A percentile compares a stretch with the other conserved stretches of the same genome.
Evolutionary conservation across 2,329 filamentous ascomycete species (phyloP).

Genomic region (Shiraia bambusicola): DNA sequence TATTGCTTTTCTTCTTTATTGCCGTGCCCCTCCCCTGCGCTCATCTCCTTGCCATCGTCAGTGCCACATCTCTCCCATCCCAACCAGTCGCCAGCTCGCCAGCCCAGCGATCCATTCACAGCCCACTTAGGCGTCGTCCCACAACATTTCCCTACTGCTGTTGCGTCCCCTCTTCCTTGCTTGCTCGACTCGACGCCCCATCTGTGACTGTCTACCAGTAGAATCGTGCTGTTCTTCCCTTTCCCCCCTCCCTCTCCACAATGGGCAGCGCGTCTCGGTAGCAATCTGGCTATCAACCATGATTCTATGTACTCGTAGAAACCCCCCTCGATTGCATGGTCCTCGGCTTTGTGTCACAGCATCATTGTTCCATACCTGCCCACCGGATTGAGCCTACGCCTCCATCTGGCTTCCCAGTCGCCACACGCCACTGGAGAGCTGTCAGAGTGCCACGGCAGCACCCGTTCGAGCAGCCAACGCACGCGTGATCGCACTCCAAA

Average conservation of each 20-base stretch:
- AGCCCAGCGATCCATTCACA: constrained; percentile 10
- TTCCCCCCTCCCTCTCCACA: constrained; percentile 29
- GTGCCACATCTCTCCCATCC: constrained; percentile 5
- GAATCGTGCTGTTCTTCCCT: constrained; percentile 12
- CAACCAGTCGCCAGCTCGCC: constrained; percentile 13
- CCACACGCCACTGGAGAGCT: constrained; percentile 31
- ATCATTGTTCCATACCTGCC: constrained; percentile 44
- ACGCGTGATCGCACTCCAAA: constrained; percentile 46
- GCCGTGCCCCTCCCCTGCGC: background rate
- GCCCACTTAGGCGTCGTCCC: constrained; percentile 24
- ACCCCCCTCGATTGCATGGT: constrained; percentile 41
- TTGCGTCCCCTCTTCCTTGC: constrained; percentile 19
- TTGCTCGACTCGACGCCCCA: constrained; percentile 15
- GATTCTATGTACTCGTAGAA: constrained; percentile 34
- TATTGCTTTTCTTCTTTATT: background rate
- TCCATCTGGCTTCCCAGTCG: constrained; percentile 18
- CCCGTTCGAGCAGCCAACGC: constrained; percentile 40
- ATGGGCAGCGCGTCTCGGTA: constrained; percentile 40
- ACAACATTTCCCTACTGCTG: constrained; percentile 21
- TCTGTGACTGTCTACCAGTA: constrained; percentile 6
- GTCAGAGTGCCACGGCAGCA: constrained; percentile 39
- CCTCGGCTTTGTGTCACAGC: constrained; percentile 41
- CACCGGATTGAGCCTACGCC: constrained; percentile 38
- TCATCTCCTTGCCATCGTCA: constrained; percentile 6
- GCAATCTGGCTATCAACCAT: constrained; percentile 33